Evolutionary conservation across 768 basidiomycete genomes (phyloP).

Genomic region (Naganishia friedmannii): DNA sequence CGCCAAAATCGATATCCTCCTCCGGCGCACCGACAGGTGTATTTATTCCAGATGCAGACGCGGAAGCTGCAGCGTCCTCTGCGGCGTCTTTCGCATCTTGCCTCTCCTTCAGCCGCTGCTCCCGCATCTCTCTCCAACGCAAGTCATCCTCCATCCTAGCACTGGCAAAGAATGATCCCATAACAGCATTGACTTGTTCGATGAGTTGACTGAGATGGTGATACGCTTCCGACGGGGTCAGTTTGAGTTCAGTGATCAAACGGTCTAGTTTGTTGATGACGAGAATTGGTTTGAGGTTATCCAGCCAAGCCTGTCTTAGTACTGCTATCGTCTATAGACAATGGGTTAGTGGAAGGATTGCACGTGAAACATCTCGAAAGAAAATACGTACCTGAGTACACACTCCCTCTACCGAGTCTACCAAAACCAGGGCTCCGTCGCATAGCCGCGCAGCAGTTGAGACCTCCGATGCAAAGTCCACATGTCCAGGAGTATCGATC

Average conservation of each 20-base stretch:
- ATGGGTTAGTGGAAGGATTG: background rate
- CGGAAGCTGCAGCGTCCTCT: slow-evolving; percentile 36
- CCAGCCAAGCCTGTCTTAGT: slow-evolving; percentile 88
- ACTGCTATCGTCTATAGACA: slow-evolving; percentile 80
- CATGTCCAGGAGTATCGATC: slow-evolving; percentile 98
- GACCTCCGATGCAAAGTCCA: slow-evolving; percentile 96
- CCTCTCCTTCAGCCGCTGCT: slow-evolving; percentile 68
- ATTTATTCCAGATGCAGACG: slow-evolving; percentile 19
- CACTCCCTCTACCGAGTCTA: slow-evolving; percentile 96
- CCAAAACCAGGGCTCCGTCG: slow-evolving; percentile 90
- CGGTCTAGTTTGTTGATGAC: slow-evolving; percentile 97
- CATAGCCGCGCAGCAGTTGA: slow-evolving; percentile 89
- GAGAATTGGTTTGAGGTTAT: slow-evolving; percentile 80
- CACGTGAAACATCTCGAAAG: background rate
- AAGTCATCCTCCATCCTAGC: slow-evolving; percentile 96
- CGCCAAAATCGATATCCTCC: slow-evolving; percentile 52
- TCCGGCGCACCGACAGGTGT: slow-evolving; percentile 25
- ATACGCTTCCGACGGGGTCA: slow-evolving; percentile 86
- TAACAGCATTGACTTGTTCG: slow-evolving; percentile 96
- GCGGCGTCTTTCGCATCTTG: slow-evolving; percentile 59
- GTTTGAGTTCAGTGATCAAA: slow-evolving; percentile 84
- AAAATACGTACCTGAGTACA: slow-evolving; percentile 76
- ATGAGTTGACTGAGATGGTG: slow-evolving; percentile 89
- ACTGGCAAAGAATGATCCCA: slow-evolving; percentile 91
- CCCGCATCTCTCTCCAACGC: slow-evolving; percentile 87